Evolutionary conservation across 2,329 filamentous ascomycete genomes (phyloP), one percentile per base, ranked within the genome.

Genomic region (Colletotrichum filicis): DNA sequence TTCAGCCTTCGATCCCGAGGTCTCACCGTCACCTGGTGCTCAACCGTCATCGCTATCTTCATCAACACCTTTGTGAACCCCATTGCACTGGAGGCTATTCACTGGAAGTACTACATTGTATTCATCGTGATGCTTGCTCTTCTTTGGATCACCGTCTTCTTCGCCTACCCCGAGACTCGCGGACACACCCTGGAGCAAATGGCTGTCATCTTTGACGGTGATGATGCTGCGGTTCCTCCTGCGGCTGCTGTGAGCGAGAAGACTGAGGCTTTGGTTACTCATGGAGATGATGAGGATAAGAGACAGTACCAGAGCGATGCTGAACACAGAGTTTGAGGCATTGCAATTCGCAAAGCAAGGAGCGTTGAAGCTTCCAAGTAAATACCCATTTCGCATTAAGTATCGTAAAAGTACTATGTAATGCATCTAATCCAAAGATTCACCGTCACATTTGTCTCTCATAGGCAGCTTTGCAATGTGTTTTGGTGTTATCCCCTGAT

Each of bases 81-180:
- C 0, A 82, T 87, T 11, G 84, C 82, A 0, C 79, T 86, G 63
- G 81, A 83, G 1, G 77, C 78, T 1, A 83, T 86, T 42, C 76
- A 74, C 0, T 87, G 85, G 85, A 84, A 81, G 74, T 86, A 84
- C 68, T 87, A 86, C 68, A 82, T 85, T 8, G 83, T 87, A 12
- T 85, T 83, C 76, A 82, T 84, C 26, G 82, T 78, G 0, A 77
- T 79, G 1, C 76, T 82, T n/a, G 70, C 68, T 1, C 52, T 71
- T 6, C 59, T 74, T 9, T 59, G 70, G 56, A 16, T 71, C 28
- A 62, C 59, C 2, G 58, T 65, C 53, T 74, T 66, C 61, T 66
- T 74, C 11, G 30, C 57, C 62, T 74, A 71, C 55, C 67, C 68
- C 24, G 71, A 74, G 57, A 74, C 71, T 5, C 61, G 61, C 37